Conservation (phyloP, 148 eudicot species). For the Drosera capensis region DNA sequence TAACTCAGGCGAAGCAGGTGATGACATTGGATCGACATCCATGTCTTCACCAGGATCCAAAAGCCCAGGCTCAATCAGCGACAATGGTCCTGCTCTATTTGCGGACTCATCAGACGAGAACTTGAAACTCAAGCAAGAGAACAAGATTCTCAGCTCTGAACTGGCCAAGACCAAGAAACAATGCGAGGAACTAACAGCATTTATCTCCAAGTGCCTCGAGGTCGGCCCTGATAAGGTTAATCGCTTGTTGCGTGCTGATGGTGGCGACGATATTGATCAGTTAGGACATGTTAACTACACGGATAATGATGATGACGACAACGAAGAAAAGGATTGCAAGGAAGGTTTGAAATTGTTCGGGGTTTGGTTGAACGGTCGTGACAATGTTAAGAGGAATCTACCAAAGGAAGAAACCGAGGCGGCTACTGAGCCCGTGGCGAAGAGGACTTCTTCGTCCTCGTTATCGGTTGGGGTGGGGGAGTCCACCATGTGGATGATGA, state of each 20-base stretch:
- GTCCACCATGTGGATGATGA: too few species aligned
- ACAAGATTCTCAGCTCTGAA: slow-evolving; percentile 48
- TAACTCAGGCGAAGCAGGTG: slow-evolving; percentile 62
- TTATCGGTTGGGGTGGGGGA: too few species aligned
- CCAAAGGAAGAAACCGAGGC: too few species aligned
- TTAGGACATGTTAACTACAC: neutral
- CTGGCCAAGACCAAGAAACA: slow-evolving; percentile 54
- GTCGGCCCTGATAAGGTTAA: slow-evolving; percentile 44
- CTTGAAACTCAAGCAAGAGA: slow-evolving; percentile 51
- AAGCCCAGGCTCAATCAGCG: slow-evolving; percentile 14
- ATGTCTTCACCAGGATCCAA: slow-evolving; percentile 57
- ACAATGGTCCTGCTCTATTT: slow-evolving; percentile 23
- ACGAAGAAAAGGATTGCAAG: slow-evolving; percentile 11
- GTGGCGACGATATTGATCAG: neutral
- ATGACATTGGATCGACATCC: slow-evolving; percentile 55
- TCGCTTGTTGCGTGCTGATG: slow-evolving; percentile 21
- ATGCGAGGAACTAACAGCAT: slow-evolving; percentile 44
- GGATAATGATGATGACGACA: slow-evolving; percentile 20
- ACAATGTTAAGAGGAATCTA: too few species aligned
- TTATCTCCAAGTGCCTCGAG: slow-evolving; percentile 28
- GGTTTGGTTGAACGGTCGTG: slow-evolving; percentile 22
- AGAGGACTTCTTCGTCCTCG: too few species aligned
- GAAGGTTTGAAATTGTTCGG: slow-evolving; percentile 34
- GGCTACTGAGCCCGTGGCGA: too few species aligned
- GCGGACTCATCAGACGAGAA: slow-evolving; percentile 50